These are phyloP conservation scores for Aleurites moluccanus DNA, from an alignment of 441 rosid genomes.

Conservation along the genomic window DNA sequence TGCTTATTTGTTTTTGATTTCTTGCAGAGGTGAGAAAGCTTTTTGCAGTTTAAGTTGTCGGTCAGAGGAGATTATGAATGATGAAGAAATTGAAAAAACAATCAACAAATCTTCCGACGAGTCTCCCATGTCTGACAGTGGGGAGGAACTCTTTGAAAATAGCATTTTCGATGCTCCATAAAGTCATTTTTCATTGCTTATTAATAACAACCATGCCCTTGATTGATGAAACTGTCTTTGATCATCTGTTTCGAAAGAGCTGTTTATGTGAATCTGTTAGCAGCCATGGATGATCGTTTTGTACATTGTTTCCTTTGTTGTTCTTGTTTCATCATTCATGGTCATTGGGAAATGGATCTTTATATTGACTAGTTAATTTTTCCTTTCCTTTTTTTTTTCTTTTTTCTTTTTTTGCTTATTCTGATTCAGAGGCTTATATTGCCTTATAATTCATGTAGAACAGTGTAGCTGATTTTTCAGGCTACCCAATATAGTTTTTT, in stretches of 20 bases:
- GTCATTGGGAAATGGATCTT: constrained; percentile 33
- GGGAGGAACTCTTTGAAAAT: constrained; percentile 41
- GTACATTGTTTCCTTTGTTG: constrained; percentile 49
- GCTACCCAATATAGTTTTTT: constrained; percentile 38
- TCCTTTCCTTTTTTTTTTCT: too few species aligned
- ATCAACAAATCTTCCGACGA: constrained; percentile 20
- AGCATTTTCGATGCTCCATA: constrained; percentile 41
- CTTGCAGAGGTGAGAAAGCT: constrained; percentile 78
- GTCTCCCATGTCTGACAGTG: constrained; percentile 17
- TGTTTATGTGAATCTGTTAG: constrained; percentile 54
- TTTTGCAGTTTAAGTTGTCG: constrained; percentile 79
- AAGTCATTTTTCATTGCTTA: neutral
- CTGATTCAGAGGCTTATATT: constrained; percentile 24
- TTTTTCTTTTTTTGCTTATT: constrained; percentile 21
- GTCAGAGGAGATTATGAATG: constrained; percentile 56
- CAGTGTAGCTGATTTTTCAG: constrained; percentile 36
- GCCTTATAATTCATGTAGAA: constrained; percentile 15
- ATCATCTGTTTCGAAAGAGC: constrained; percentile 64
- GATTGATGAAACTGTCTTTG: constrained; percentile 37
- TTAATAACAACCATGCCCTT: constrained; percentile 31
- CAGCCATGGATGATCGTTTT: constrained; percentile 82
- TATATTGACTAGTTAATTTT: constrained; percentile 2
- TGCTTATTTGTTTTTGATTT: constrained; percentile 17
- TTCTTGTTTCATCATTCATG: constrained; percentile 43
- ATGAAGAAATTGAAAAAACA: constrained; percentile 50